A percentile compares a stretch with the other conserved stretches of the same genome.
Conservation (phyloP, 768 basidiomycete genomes). For the Suillus variegatus region DNA sequence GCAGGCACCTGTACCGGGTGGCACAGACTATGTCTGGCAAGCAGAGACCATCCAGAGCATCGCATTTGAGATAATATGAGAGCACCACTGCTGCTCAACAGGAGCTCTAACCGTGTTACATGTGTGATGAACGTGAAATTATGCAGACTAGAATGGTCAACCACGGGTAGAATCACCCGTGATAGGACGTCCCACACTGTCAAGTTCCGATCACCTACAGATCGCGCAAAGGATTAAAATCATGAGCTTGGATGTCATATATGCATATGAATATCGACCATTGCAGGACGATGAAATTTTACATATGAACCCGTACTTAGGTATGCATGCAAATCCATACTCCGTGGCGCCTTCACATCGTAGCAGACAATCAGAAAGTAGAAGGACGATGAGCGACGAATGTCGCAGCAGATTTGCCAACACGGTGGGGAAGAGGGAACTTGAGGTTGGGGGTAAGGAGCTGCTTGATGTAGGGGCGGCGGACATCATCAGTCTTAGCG, state of each 20-base stretch:
- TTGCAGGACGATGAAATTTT: slow-evolving; percentile 2
- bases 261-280: slow-evolving; percentile 10
- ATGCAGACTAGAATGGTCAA: background rate
- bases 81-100: background rate
- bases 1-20: background rate
- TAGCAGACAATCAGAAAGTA: slow-evolving; percentile 54
- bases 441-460: slow-evolving; percentile 86
- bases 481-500: slow-evolving; percentile 86
- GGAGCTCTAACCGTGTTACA: background rate
- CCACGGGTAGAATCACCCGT: background rate
- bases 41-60: background rate
- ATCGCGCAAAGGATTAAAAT: background rate
- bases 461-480: slow-evolving; percentile 98
- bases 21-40: no score
- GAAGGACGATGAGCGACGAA: slow-evolving; percentile 78
- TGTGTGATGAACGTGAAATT: background rate
- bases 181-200: background rate
- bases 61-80: background rate
- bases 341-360: background rate
- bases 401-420: slow-evolving; percentile 73
- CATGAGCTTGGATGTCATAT: slow-evolving; percentile 2
- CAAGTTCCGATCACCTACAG: background rate
- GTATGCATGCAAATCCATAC: slow-evolving; percentile 2
- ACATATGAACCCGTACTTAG: slow-evolving; percentile 5
- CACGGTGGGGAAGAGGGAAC: slow-evolving; percentile 96